Evolutionary conservation across 768 basidiomycete genomes (phyloP), one percentile per base, ranked within the genome.

Genomic region (Pleurotus tuber-regium): DNA sequence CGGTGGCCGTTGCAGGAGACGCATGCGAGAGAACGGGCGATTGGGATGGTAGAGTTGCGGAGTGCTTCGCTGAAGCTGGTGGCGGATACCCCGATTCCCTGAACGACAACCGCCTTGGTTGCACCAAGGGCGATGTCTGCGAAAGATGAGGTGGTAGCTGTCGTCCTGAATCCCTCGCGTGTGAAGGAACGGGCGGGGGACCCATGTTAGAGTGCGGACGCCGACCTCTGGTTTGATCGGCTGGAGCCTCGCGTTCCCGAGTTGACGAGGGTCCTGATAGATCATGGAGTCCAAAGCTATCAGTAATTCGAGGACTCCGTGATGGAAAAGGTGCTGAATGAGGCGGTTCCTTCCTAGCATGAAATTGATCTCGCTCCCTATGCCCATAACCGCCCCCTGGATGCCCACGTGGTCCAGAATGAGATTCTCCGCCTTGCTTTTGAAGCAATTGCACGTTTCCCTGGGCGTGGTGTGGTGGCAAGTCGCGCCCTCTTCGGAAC

Each of bases 71-170:
- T 10, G 71, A 65, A 4, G 67, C 61, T 50, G 62, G 61, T 23
- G 70, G 57, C 41, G 71, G 63, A 28, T 68, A 66, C 49, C 63
- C 63, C 51, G 66, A 70, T 51, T 78, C 81, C 46, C 73, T 73
- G 23, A 77, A 70, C 36, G 75, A 70, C 46, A 74, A 67, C 40
- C 71, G 70, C 30, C 70, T 66, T 36, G 60, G 65, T 21, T 62
- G 43, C 25, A 57, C 47, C 44, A 59, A 14, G 4, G 71, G 59
- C 18, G 71, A 65, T 18, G 59, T 44, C 49, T 73, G 70, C 4
- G 73, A 63, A 31, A 85, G 62, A 62, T 84, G 86, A 10, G 84
- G 82, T 4, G 84, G 84, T 1, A 80, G 60, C 55, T 83, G 82
- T 26, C 83, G 70, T 9, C 69, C 74, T 25, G 60, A 57, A 18